Base-by-base conservation (phyloP, 257 asterid genomes). In the Forsythia viridissima region DNA sequence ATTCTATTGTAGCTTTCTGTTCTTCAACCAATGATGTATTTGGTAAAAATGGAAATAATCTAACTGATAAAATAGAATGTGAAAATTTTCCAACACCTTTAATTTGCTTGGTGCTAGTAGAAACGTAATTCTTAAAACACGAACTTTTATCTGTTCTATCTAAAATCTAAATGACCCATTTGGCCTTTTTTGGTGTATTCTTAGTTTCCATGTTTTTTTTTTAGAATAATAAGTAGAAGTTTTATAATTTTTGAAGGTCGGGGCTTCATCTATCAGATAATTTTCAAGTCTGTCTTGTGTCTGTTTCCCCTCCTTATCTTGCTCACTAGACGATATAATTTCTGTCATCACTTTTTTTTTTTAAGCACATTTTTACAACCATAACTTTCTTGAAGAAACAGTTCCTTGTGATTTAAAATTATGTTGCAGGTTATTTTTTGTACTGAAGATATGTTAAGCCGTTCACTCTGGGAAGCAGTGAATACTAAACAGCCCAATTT, bases 391-490 rank as follows among this genome's bases (percentile, higher is more conserved):
- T 74, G 8, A 71, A 70, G 70, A 51, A 44, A 46, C 44, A 36
- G 3, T 21, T 30, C 34, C 1, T 30, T 67, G 39, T 37, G 11
- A 21, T 44, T 77, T n/a, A 43, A 12, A 61, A 16, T n/a, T 71
- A 51, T 74, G 3, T 46, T 86, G 88, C 93, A 95, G 99, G 42
- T 95, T 81, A 85, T 92, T 24, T 85, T 89, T 70, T 95, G 99
- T 82, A 95, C 99, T 1, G 88, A 93, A 85, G 96, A 93, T 80
- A 95, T 95, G 98, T 83, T 95, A 38, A 82, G 79, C 69, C 80
- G 85, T 78, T 81, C 97, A 4, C 91, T 95, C 69, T 95, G 98
- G 99, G 94, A 95, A 80, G 99, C 99, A 70, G 79, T 95, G 82
- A 95, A 91, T 72, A 86, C 97, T 34, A 86, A 88, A 82, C 98